Evolutionary conservation across 169 alveolate species (phyloP).

Genomic region (Plasmodium knowlesi): DNA sequence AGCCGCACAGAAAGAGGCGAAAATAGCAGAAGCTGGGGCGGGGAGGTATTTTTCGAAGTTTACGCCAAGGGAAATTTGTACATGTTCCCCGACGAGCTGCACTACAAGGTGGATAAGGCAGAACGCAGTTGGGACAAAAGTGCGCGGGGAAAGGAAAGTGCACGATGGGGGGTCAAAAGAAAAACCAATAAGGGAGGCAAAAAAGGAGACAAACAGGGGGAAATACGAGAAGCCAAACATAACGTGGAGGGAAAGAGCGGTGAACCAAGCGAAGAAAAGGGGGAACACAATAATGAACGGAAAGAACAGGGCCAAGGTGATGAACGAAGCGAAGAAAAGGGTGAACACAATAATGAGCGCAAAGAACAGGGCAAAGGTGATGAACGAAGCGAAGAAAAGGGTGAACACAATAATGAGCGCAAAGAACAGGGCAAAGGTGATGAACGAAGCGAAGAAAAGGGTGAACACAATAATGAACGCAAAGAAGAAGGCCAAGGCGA

Average conservation of each 20-base stretch:
- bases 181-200: background rate
- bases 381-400: background rate
- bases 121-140: background rate
- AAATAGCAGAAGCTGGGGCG: background rate
- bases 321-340: background rate
- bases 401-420: too few species aligned
- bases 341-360: too few species aligned
- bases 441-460: background rate
- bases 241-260: background rate
- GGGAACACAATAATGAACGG: background rate
- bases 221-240: background rate
- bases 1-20: background rate
- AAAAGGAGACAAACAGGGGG: background rate
- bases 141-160: background rate
- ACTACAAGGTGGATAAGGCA: conserved; percentile 4
- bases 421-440: too few species aligned
- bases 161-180: background rate
- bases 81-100: conserved; percentile 71
- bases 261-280: background rate
- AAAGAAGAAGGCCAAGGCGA: background rate
- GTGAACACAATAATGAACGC: background rate
- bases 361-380: too few species aligned
- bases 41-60: conserved; percentile 35
- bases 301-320: too few species aligned
- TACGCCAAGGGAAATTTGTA: conserved; percentile 16